Conservation (phyloP, 305 asterid genomes). For the Petunia hybrid region DNA sequence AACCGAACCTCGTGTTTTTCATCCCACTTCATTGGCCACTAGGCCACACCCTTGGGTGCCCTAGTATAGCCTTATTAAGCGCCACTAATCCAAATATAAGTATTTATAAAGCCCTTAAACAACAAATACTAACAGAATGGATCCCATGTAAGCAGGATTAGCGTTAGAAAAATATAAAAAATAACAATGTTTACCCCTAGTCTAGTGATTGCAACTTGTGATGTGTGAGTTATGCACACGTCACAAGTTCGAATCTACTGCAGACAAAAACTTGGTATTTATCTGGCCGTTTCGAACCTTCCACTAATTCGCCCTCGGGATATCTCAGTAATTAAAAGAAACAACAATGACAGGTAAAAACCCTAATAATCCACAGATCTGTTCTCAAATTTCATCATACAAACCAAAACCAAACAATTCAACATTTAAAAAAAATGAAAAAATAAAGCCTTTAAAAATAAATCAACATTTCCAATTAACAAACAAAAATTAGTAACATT, state of each 20-base stretch:
- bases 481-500: background rate
- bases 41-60: background rate
- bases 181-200: no score
- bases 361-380: constrained; percentile 2
- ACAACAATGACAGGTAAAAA: background rate
- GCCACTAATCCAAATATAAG: background rate
- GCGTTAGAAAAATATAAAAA: no score
- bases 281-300: no score
- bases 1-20: no score
- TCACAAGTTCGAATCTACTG: no score
- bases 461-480: background rate
- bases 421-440: background rate
- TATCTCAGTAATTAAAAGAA: background rate
- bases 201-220: no score
- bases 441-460: background rate
- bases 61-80: background rate
- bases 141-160: no score
- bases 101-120: constrained; percentile 5
- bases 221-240: no score
- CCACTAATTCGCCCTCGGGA: background rate
- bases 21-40: no score
- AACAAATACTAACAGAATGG: background rate
- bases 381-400: background rate
- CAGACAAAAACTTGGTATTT: no score
- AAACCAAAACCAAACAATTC: background rate